Percentiles rank a stretch among this genome's conserved stretches.
phyloP scores from a whole-genome alignment of 441 rosid genomes.

The Biscutella auriculata region DNA sequence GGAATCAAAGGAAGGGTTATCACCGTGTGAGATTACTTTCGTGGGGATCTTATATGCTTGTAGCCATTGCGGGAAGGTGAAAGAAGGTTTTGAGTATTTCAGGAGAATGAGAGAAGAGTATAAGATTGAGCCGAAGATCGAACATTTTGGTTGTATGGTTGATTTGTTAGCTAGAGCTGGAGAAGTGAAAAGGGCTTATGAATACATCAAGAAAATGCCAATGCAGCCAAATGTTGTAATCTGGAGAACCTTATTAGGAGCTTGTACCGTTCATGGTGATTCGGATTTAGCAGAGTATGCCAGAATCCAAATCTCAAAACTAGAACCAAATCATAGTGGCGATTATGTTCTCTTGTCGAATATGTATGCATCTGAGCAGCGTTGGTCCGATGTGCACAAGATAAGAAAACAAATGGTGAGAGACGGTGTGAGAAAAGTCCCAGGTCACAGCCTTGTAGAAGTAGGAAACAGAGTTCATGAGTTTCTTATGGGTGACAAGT shows the following conservation, averaged over 20 bases:
- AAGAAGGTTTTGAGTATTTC: constrained; percentile 57
- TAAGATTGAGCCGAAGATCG: constrained; percentile 45
- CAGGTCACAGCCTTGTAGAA: constrained; percentile 61
- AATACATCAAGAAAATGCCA: constrained; percentile 41
- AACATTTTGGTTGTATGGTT: constrained; percentile 79
- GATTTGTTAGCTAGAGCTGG: constrained; percentile 78
- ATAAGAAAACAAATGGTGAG: constrained; percentile 44
- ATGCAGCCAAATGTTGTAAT: constrained; percentile 52
- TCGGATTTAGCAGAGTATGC: constrained; percentile 47
- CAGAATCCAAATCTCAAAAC: constrained; percentile 27
- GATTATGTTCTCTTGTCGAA: constrained; percentile 73
- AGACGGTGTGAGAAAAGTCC: constrained; percentile 51
- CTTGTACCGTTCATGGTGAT: constrained; percentile 50
- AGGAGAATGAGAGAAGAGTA: constrained; percentile 44
- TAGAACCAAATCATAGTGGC: constrained; percentile 62
- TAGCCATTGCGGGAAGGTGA: constrained; percentile 76
- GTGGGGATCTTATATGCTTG: constrained; percentile 72
- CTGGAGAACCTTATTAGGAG: constrained; percentile 70
- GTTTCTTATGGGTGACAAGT: constrained; percentile 54
- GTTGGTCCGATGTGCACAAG: constrained; percentile 54
- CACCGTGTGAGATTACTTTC: constrained; percentile 52
- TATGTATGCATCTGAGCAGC: constrained; percentile 58
- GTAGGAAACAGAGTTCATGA: constrained; percentile 50
- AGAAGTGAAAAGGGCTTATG: constrained; percentile 42
- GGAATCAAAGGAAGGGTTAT: constrained; percentile 31